Conservation (phyloP, 768 basidiomycete genomes). For the Mycena capillaripes region DNA sequence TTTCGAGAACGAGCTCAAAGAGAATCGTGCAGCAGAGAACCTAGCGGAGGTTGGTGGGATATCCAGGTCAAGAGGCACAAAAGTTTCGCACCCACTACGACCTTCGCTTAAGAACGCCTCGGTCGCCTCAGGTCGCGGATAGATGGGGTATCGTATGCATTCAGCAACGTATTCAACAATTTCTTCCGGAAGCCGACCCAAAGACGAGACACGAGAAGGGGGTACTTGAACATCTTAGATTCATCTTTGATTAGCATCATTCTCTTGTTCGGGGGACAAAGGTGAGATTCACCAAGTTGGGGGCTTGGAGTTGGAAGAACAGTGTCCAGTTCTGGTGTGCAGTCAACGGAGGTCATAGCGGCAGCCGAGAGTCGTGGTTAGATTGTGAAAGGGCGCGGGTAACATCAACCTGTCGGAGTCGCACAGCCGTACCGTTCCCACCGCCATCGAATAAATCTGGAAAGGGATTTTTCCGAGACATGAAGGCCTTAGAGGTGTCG, state of each 20-base stretch:
- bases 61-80: conserved; percentile 34
- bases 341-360: neutral
- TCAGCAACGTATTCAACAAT: conserved; percentile 43
- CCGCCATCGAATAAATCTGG: neutral
- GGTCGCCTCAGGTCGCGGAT: conserved; percentile 38
- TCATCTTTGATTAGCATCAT: neutral
- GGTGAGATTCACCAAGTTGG: neutral
- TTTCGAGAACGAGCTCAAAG: conserved; percentile 42
- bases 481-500: too few relatives aligned
- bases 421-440: neutral
- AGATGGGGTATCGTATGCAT: conserved; percentile 38
- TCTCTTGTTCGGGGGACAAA: too few relatives aligned
- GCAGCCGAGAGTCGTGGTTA: conserved; percentile 2
- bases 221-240: neutral
- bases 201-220: neutral
- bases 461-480: neutral
- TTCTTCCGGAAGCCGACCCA: conserved; percentile 42
- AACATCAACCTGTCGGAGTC: neutral
- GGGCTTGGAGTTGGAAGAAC: neutral
- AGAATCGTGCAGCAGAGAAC: conserved; percentile 42
- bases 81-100: conserved; percentile 9
- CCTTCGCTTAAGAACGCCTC: conserved; percentile 28
- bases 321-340: neutral
- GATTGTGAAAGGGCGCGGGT: neutral
- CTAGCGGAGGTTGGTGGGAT: conserved; percentile 10